These are phyloP conservation scores for Phytophthora pini DNA, from an alignment of 352 stramenopile genomes.

Conservation along the genomic window DNA sequence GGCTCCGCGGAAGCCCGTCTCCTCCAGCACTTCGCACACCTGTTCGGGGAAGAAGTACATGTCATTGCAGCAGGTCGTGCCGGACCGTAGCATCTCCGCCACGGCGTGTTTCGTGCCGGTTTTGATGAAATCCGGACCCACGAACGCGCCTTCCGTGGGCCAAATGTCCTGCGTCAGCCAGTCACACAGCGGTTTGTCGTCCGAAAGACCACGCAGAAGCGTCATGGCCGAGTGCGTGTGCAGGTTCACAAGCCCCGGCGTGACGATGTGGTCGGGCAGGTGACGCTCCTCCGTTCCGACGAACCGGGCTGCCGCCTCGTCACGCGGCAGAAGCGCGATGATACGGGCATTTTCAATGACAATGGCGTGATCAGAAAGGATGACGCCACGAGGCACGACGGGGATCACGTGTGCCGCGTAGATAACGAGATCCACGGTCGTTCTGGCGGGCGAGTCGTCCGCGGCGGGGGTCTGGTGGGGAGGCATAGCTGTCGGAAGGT, in stretches of 20 bases:
- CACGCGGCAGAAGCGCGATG: conserved; percentile 71
- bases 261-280: conserved; percentile 73
- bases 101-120: conserved; percentile 78
- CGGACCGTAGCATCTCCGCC: conserved; percentile 90
- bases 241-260: conserved; percentile 87
- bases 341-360: conserved; percentile 76
- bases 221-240: conserved; percentile 91
- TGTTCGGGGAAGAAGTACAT: conserved; percentile 91
- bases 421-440: conserved; percentile 74
- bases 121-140: conserved; percentile 72
- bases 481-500: conserved; percentile 21
- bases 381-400: conserved; percentile 72
- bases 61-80: conserved; percentile 92
- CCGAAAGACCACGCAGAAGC: conserved; percentile 83
- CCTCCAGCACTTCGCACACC: conserved; percentile 58
- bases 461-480: conserved; percentile 24
- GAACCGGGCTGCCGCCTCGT: conserved; percentile 63
- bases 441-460: conserved; percentile 20
- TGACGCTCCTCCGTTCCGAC: conserved; percentile 47
- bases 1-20: conserved; percentile 71
- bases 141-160: conserved; percentile 82
- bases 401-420: conserved; percentile 82
- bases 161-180: conserved; percentile 90
- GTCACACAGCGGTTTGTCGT: conserved; percentile 86
- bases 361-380: conserved; percentile 80